These are phyloP conservation scores for Solanum bulbocastanum DNA, from an alignment of 257 asterid genomes.

Conservation along the genomic window DNA sequence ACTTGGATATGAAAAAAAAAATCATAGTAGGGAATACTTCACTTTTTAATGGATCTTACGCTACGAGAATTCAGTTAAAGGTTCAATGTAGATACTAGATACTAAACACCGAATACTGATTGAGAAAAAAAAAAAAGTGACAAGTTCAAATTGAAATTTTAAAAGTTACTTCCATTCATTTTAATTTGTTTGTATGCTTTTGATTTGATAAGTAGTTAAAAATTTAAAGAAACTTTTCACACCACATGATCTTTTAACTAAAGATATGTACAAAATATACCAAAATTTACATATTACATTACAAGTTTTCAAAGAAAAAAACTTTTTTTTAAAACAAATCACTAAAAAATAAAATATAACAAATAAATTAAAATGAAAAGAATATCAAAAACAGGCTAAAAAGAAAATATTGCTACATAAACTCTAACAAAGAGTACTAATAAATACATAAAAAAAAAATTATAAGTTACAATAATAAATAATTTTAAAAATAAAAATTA, in stretches of 20 bases:
- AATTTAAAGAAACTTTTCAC: too few species aligned
- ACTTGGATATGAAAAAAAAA: neutral
- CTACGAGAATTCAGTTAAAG: neutral
- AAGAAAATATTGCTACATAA: neutral
- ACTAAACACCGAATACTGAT: accelerated
- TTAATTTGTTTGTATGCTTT: neutral
- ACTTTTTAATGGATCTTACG: neutral
- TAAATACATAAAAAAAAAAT: neutral
- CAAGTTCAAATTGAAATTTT: neutral
- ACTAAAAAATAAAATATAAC: too few species aligned
- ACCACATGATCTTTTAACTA: too few species aligned
- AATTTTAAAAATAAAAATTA: neutral
- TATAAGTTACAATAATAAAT: too few species aligned
- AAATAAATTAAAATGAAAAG: neutral
- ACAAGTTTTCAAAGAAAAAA: too few species aligned
- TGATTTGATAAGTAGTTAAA: neutral
- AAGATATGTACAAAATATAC: neutral
- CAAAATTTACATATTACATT: neutral
- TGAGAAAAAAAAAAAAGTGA: neutral
- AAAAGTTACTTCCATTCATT: neutral
- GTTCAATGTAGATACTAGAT: neutral
- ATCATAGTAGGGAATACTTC: accelerated
- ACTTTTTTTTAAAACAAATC: too few species aligned
- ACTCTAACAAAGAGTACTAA: neutral
- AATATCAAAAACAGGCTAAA: accelerated